phyloP scores from a whole-genome alignment of 148 eudicot genomes.

The Persicaria maculosa region DNA sequence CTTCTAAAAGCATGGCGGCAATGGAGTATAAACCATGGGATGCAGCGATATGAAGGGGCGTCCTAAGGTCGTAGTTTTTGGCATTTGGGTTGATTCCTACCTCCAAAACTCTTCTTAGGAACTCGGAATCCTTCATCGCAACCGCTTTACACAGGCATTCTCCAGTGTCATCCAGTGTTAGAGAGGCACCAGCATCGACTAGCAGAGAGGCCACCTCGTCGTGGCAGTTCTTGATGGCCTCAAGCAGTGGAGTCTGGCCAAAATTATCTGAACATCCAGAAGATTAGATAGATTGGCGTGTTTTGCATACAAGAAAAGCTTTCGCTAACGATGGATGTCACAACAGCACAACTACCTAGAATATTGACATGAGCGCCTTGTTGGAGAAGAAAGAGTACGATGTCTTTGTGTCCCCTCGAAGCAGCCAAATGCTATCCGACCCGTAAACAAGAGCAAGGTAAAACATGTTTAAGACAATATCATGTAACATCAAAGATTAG shows the following conservation, averaged over 20 bases:
- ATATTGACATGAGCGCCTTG: conserved; percentile 49
- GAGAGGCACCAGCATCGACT: conserved; percentile 39
- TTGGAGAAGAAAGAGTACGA: conserved; percentile 55
- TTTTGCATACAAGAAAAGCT: not conserved
- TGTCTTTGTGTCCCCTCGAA: conserved; percentile 66
- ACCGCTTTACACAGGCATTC: conserved; percentile 51
- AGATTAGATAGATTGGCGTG: not conserved
- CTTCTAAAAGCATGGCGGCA: conserved; percentile 68
- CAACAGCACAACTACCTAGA: conserved; percentile 32
- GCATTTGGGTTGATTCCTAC: conserved; percentile 70
- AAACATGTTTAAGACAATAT: not conserved
- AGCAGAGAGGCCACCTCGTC: conserved; percentile 62
- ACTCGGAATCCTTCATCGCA: conserved; percentile 51
- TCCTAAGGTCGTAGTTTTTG: conserved; percentile 60
- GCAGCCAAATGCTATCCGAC: conserved; percentile 83
- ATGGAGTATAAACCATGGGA: conserved; percentile 65
- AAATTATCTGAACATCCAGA: conserved; percentile 44
- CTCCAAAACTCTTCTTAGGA: conserved; percentile 44
- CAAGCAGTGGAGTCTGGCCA: conserved; percentile 70
- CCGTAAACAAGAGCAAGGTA: not conserved
- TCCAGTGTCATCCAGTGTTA: conserved; percentile 58
- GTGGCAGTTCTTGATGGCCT: conserved; percentile 71
- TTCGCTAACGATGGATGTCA: not conserved
- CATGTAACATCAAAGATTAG: not conserved
- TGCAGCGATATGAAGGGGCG: conserved; percentile 77